Base-by-base conservation (phyloP, 164 flowering plant species). In the Santalum album region DNA sequence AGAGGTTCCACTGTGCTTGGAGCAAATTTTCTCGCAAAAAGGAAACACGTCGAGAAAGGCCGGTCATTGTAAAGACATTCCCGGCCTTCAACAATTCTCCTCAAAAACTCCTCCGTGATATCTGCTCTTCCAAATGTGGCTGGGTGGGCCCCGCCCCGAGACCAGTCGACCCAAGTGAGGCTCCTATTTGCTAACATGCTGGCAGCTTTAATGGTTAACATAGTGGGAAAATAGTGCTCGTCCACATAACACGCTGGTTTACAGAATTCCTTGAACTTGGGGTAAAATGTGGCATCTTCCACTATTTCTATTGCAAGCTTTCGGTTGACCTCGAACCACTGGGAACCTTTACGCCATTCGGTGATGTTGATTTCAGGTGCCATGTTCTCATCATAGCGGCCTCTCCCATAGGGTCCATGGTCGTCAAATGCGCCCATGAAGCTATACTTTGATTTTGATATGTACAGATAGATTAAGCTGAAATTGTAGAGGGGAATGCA, bases 401-500 rank as follows among this genome's bases (percentile, higher is more conserved):
- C 79, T 21, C 76, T 49, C 1, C 74, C 79, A 14, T 47, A 34
- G 10, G 74, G 67, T 25, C 74, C 63, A 3, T 64, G 70, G 27
- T 58, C 63, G 49, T 75, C 72, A 35, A 55, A 72, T 12, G 66
- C 67, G 11, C 64, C 72, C 4, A 69, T 25, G 49, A 75, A 75
- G 53, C 59, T 66, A 24, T 64, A 54, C 32, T 39, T 58, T 56
- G 79, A 66, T 21, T 24, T 21, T 10, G 26, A 25, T 15, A 75
- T 40, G 65, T 75, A 69, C 49, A 46, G 17, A 72, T 75, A 72
- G 66, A 67, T 43, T 19, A 45, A 34, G 56, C 57, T 58, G 70
- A 75, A 75, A 62, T 66, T 67, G 74, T 48, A 67, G 48, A 75
- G 65, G 4, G 79, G 79, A 9, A 75, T 75, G 74, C 79, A 75